phyloP scores from a whole-genome alignment of 352 stramenopile genomes.

The Blastocystis sp. region DNA sequence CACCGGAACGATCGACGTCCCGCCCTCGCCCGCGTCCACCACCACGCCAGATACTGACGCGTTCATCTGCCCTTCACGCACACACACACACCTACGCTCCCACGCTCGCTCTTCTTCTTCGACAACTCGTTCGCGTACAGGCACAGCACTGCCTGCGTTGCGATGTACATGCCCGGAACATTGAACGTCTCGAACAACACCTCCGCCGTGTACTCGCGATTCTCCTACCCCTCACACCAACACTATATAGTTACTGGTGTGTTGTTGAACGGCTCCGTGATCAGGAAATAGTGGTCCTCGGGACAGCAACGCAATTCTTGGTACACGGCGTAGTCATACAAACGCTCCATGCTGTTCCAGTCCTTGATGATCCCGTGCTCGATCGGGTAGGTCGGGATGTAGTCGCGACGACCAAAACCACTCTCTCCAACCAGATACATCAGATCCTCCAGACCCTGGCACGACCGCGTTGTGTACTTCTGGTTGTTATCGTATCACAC shows the following conservation, averaged over 20 bases:
- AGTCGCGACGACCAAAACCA: constrained; percentile 82
- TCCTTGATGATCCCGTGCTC: constrained; percentile 77
- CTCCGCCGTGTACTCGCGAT: constrained; percentile 88
- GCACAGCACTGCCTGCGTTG: constrained; percentile 88
- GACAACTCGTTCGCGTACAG: constrained; percentile 76
- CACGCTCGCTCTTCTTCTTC: constrained; percentile 72
- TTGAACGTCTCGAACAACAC: constrained; percentile 83
- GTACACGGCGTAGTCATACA: constrained; percentile 87
- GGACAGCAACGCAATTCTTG: constrained; percentile 87
- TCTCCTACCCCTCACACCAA: constrained; percentile 75
- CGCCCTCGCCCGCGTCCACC: constrained; percentile 87
- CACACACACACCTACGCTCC: not conserved
- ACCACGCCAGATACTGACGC: constrained; percentile 86
- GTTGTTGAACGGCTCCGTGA: constrained; percentile 86
- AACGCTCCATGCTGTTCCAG: constrained; percentile 90
- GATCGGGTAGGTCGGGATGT: constrained; percentile 85
- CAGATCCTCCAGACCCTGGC: constrained; percentile 86
- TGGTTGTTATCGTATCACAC: not conserved
- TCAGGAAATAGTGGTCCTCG: constrained; percentile 85
- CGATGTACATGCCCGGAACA: constrained; percentile 83
- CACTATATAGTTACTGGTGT: constrained; percentile 74
- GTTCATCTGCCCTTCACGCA: constrained; percentile 72
- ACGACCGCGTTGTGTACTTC: constrained; percentile 76
- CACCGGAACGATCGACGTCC: constrained; percentile 89
- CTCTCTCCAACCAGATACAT: constrained; percentile 92